Percentiles rank a stretch among this genome's conserved stretches.
Conservation (phyloP, 2,329 filamentous ascomycete genomes). For the Scedosporium apiospermum region DNA sequence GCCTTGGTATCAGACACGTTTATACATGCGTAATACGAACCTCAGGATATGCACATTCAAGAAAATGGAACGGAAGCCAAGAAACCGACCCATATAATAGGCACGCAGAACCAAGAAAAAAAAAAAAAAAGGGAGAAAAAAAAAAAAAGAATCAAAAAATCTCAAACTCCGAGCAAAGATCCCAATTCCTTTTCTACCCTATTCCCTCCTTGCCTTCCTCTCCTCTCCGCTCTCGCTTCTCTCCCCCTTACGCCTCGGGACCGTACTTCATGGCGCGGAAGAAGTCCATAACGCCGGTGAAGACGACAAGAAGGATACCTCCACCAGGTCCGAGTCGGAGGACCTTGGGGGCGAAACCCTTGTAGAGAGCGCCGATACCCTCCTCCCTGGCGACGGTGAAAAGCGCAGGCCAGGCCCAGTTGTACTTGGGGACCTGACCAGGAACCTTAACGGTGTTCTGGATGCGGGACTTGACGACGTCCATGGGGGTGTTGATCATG, state of each 20-base stretch:
- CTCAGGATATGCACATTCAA: not conserved
- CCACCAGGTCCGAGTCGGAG: conserved; percentile 44
- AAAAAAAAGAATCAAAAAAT: not conserved
- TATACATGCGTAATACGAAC: not conserved
- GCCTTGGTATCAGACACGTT: not conserved
- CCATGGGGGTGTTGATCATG: conserved; percentile 88
- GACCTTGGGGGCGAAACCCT: conserved; percentile 95
- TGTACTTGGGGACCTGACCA: conserved; percentile 87
- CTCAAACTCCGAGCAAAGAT: conserved; percentile 5
- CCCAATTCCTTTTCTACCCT: conserved; percentile 6
- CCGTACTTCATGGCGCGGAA: conserved; percentile 56
- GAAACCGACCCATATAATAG: not conserved
- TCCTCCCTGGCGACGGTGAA: conserved; percentile 87
- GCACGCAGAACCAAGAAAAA: not conserved
- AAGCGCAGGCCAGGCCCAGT: conserved; percentile 91
- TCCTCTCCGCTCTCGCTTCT: not conserved
- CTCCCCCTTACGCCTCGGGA: not conserved
- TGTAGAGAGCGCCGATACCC: conserved; percentile 86
- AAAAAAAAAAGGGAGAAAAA: conserved; percentile 5
- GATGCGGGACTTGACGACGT: conserved; percentile 96
- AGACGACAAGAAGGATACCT: conserved; percentile 72
- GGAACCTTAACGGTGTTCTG: conserved; percentile 82
- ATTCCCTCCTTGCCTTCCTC: not conserved
- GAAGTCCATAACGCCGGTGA: conserved; percentile 85
- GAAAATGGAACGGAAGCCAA: conserved; percentile 2